A percentile compares a stretch with the other conserved stretches of the same genome.
Evolutionary conservation across 345 rosid genomes (phyloP).

Genomic region (Mercurialis annua): DNA sequence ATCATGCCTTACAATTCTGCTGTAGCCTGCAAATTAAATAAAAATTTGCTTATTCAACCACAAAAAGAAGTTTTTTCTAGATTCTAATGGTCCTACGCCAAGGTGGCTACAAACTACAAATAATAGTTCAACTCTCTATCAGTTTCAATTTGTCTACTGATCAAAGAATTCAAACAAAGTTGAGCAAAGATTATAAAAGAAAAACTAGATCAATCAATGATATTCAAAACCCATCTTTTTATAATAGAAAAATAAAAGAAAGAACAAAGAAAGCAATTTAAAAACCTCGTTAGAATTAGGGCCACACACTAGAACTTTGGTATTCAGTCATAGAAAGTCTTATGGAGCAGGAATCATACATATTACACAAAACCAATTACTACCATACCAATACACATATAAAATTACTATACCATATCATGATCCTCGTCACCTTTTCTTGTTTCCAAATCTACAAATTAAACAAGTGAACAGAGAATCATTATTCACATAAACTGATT

Average conservation of each 20-base stretch:
- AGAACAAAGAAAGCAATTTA: background rate
- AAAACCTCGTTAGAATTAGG: background rate
- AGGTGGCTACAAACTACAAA: background rate
- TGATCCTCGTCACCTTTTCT: too few species aligned
- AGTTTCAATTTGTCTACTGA: background rate
- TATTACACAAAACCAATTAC: too few species aligned
- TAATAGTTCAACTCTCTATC: background rate
- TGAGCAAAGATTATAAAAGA: background rate
- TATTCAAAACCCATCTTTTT: background rate
- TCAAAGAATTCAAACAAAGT: background rate
- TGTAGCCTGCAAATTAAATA: constrained; percentile 8
- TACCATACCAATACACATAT: too few species aligned
- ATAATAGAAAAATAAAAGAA: background rate
- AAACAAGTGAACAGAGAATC: too few species aligned
- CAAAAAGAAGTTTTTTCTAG: constrained; percentile 9
- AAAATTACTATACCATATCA: too few species aligned
- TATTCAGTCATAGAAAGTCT: too few species aligned
- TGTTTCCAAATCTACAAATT: too few species aligned
- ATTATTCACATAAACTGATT: too few species aligned
- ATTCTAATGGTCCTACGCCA: background rate
- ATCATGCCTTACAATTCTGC: background rate
- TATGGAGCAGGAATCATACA: too few species aligned
- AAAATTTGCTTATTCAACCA: constrained; percentile 1
- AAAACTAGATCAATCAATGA: background rate
- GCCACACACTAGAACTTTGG: too few species aligned